Conservation (phyloP, 495 filamentous ascomycete species). For the Penicillium desertorum region DNA sequence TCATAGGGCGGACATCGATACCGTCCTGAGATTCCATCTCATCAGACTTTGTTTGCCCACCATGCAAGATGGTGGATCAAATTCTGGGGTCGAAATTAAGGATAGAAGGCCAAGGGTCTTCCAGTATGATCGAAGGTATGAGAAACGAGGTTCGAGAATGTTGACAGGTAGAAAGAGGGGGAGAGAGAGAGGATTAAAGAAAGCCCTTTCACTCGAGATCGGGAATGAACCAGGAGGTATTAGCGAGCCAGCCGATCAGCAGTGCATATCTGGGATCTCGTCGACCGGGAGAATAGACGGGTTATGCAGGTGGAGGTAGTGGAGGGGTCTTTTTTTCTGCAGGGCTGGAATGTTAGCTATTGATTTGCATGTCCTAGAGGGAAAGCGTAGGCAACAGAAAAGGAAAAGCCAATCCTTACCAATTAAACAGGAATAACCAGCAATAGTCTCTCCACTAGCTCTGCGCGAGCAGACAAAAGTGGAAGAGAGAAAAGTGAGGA, state of each 20-base stretch:
- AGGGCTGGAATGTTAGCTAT: constrained; percentile 31
- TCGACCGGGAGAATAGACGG: constrained; percentile 33
- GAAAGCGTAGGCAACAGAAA: constrained; percentile 6
- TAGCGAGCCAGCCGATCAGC: constrained; percentile 18
- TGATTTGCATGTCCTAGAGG: constrained; percentile 9
- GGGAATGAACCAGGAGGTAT: constrained; percentile 11
- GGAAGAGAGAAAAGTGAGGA: constrained; percentile 27
- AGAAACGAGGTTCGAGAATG: constrained; percentile 3
- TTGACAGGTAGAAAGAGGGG: constrained; percentile 7
- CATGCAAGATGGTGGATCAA: constrained; percentile 28
- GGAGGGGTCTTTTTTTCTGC: constrained; percentile 22
- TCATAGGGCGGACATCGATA: constrained; percentile 56
- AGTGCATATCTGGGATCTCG: constrained; percentile 23
- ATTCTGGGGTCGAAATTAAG: not conserved
- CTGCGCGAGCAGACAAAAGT: constrained; percentile 19
- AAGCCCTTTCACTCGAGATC: constrained; percentile 16
- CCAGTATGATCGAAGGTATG: not conserved
- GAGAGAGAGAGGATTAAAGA: constrained; percentile 6
- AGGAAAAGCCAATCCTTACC: constrained; percentile 14
- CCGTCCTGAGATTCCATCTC: constrained; percentile 54
- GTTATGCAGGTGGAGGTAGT: constrained; percentile 26
- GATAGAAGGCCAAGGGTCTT: not conserved
- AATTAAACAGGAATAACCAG: constrained; percentile 14
- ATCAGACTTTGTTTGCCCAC: constrained; percentile 28
- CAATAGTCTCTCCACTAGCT: constrained; percentile 18